Conservation (phyloP, 768 basidiomycete genomes). For the Baorangia bicolor region DNA sequence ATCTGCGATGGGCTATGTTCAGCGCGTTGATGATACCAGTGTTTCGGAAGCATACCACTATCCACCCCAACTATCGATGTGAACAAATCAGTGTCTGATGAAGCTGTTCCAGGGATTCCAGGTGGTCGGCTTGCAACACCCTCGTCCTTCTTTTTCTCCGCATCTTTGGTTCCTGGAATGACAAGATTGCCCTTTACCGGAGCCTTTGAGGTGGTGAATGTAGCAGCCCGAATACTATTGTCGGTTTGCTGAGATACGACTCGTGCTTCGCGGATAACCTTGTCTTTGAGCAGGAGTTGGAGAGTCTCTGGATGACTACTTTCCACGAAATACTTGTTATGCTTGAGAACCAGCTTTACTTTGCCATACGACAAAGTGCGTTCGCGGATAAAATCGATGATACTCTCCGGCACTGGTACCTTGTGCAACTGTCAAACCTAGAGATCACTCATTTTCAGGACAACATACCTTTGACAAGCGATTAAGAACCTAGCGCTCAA, state of each 20-base stretch:
- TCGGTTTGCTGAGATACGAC: slow-evolving; percentile 68
- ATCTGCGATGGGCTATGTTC: slow-evolving; percentile 47
- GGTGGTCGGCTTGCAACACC: slow-evolving; percentile 34
- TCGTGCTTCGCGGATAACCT: slow-evolving; percentile 79
- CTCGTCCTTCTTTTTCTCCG: slow-evolving; percentile 69
- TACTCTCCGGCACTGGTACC: slow-evolving; percentile 90
- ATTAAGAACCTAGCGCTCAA: slow-evolving; percentile 61
- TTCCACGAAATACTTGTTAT: slow-evolving; percentile 97
- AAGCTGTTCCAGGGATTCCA: slow-evolving; percentile 26
- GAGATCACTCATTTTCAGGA: not conserved
- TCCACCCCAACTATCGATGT: slow-evolving; percentile 97
- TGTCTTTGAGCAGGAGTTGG: slow-evolving; percentile 83
- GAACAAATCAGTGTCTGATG: slow-evolving; percentile 76
- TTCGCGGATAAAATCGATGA: slow-evolving; percentile 84
- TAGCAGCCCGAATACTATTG: slow-evolving; percentile 71
- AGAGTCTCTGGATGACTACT: slow-evolving; percentile 93
- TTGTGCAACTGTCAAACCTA: slow-evolving; percentile 30
- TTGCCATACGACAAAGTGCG: slow-evolving; percentile 97
- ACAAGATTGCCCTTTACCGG: slow-evolving; percentile 80
- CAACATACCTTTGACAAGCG: slow-evolving; percentile 64
- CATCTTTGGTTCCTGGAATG: slow-evolving; percentile 83
- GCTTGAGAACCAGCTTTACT: slow-evolving; percentile 96
- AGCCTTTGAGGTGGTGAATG: slow-evolving; percentile 78
- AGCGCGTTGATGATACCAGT: not conserved
- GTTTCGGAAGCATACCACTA: slow-evolving; percentile 50